These are phyloP conservation scores for Pyrus hybrid DNA, from an alignment of 331 rosid species.

Conservation along the genomic window DNA sequence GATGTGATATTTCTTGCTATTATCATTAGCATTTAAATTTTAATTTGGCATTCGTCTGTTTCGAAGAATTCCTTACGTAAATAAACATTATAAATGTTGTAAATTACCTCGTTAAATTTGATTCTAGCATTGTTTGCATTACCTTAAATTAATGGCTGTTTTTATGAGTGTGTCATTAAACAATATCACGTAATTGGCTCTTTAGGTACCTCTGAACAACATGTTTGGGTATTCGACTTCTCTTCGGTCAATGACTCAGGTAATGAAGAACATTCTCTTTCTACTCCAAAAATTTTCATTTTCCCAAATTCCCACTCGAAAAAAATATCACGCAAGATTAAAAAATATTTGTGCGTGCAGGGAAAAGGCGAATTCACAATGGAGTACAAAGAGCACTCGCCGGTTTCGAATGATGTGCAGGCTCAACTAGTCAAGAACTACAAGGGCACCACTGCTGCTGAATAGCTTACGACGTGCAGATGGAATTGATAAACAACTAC, in stretches of 20 bases:
- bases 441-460: conserved; percentile 62
- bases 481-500: conserved; percentile 55
- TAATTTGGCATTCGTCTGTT: not conserved
- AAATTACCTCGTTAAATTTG: not conserved
- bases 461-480: conserved; percentile 66
- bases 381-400: conserved; percentile 91
- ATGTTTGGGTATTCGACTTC: conserved; percentile 97
- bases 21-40: not conserved
- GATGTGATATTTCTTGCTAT: not conserved
- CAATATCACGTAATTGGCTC: not conserved
- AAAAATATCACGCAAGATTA: not conserved
- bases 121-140: not conserved
- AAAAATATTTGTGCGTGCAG: conserved; percentile 33
- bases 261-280: conserved; percentile 9
- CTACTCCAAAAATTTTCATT: not conserved
- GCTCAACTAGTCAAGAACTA: conserved; percentile 55
- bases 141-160: not conserved
- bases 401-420: conserved; percentile 91
- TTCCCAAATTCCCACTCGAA: not conserved
- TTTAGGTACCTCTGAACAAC: conserved; percentile 90
- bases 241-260: conserved; percentile 98
- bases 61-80: not conserved
- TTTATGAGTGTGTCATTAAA: not conserved
- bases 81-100: not conserved
- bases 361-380: conserved; percentile 99